Evolutionary conservation across 2,329 filamentous ascomycete genomes (phyloP).

Genomic region (Mycosphaerella sp.): DNA sequence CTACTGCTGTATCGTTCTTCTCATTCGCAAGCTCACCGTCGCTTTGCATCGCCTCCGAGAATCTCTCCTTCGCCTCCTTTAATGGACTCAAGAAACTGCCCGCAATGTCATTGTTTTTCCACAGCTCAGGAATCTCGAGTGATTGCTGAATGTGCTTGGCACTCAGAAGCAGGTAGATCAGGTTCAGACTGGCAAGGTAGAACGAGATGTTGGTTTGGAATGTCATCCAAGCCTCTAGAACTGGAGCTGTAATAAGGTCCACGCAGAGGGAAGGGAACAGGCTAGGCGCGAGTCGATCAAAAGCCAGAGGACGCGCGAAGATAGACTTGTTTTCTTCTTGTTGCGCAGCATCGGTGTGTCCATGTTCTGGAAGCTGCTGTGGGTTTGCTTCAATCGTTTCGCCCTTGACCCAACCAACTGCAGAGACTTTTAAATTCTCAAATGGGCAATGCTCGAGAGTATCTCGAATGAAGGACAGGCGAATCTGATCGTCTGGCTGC

Average conservation of each 20-base stretch:
- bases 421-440: slow-evolving; percentile 51
- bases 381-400: slow-evolving; percentile 49
- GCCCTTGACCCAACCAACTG: slow-evolving; percentile 56
- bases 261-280: slow-evolving; percentile 48
- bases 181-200: slow-evolving; percentile 52
- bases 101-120: slow-evolving; percentile 37
- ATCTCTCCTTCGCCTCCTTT: slow-evolving; percentile 34
- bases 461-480: slow-evolving; percentile 50
- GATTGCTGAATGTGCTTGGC: slow-evolving; percentile 44
- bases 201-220: slow-evolving; percentile 49
- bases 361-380: slow-evolving; percentile 17
- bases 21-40: slow-evolving; percentile 35
- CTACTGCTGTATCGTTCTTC: slow-evolving; percentile 34
- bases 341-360: background rate
- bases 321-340: slow-evolving; percentile 31
- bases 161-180: slow-evolving; percentile 53
- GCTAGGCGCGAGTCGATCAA: slow-evolving; percentile 45
- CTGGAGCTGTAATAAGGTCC: slow-evolving; percentile 37
- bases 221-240: slow-evolving; percentile 39
- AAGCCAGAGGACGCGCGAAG: slow-evolving; percentile 44
- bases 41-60: slow-evolving; percentile 34
- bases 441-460: slow-evolving; percentile 51
- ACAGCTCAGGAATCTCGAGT: slow-evolving; percentile 44
- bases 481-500: slow-evolving; percentile 47
- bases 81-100: slow-evolving; percentile 42